Conservation (phyloP, 768 basidiomycete genomes). For the Leccinum boreale region DNA sequence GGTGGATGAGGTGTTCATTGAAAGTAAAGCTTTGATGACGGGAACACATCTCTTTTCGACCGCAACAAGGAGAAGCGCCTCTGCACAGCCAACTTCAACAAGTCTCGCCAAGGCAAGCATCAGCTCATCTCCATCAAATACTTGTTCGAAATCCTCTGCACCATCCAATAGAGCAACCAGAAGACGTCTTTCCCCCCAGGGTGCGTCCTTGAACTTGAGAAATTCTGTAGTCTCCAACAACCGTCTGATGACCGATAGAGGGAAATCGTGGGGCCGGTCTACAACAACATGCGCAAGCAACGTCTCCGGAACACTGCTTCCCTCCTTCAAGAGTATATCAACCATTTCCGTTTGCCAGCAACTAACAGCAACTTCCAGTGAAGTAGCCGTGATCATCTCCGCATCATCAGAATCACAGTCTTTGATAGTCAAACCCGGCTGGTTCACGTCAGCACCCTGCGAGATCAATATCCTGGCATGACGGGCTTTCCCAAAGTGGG, state of each 20-base stretch:
- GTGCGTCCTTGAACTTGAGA: not conserved
- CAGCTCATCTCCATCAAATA: not conserved
- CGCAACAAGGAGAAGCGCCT: not conserved
- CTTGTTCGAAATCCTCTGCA: not conserved
- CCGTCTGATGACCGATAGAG: not conserved
- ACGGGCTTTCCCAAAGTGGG: not conserved
- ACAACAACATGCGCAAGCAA: not conserved
- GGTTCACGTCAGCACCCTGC: not conserved
- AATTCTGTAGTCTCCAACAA: not conserved
- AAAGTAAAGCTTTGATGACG: constrained; percentile 4
- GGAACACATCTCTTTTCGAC: not conserved
- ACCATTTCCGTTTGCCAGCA: not conserved
- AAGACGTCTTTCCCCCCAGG: not conserved
- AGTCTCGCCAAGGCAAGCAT: not conserved
- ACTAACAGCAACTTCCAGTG: not conserved
- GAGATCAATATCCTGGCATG: constrained; percentile 1
- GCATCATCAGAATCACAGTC: not conserved
- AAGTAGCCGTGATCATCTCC: not conserved
- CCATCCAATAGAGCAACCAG: not conserved
- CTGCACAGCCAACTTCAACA: not conserved
- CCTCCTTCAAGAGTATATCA: not conserved
- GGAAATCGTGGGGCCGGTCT: not conserved
- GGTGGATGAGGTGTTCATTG: not conserved
- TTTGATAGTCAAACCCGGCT: not conserved
- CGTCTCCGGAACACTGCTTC: not conserved